These are phyloP conservation scores for Eucalyptus lansdowneana DNA, from an alignment of 345 rosid genomes.

Conservation along the genomic window DNA sequence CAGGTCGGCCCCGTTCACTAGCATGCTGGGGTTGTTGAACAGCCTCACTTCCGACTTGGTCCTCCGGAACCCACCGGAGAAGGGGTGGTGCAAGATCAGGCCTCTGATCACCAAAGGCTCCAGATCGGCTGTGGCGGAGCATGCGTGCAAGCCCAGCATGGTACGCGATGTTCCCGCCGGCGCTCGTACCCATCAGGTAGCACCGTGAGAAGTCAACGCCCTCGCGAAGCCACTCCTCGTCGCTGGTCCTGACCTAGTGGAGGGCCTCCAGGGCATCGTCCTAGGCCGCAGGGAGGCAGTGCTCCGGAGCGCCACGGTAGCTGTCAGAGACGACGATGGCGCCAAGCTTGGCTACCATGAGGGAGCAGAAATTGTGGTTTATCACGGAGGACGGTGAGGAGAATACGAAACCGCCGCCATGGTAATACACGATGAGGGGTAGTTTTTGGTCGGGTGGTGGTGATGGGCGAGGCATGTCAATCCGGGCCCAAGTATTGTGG, in stretches of 20 bases:
- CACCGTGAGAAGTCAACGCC: not conserved
- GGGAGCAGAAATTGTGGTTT: not conserved
- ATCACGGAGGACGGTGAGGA: not conserved
- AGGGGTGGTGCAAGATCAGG: constrained; percentile 13
- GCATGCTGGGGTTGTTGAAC: constrained; percentile 4
- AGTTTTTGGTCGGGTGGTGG: constrained; percentile 2
- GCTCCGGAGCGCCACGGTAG: constrained; percentile 9
- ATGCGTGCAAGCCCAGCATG: not conserved
- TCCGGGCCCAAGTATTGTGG: not conserved
- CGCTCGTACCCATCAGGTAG: not conserved
- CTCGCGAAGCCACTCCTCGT: not conserved
- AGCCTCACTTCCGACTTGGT: constrained; percentile 1
- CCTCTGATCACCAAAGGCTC: constrained; percentile 11
- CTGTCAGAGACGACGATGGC: constrained; percentile 7
- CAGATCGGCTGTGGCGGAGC: not conserved
- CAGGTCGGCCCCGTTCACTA: constrained; percentile 5
- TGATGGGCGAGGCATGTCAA: not conserved
- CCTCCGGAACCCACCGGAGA: constrained; percentile 15
- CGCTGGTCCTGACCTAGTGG: not conserved
- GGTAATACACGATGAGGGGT: constrained; percentile 19
- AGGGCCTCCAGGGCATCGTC: constrained; percentile 2
- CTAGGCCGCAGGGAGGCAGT: constrained; percentile 8
- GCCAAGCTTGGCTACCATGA: constrained; percentile 1
- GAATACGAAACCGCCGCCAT: constrained; percentile 15
- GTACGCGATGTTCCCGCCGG: not conserved